Base-by-base conservation (phyloP, 805 yeast genomes). In the Spathaspora gorwiae region DNA sequence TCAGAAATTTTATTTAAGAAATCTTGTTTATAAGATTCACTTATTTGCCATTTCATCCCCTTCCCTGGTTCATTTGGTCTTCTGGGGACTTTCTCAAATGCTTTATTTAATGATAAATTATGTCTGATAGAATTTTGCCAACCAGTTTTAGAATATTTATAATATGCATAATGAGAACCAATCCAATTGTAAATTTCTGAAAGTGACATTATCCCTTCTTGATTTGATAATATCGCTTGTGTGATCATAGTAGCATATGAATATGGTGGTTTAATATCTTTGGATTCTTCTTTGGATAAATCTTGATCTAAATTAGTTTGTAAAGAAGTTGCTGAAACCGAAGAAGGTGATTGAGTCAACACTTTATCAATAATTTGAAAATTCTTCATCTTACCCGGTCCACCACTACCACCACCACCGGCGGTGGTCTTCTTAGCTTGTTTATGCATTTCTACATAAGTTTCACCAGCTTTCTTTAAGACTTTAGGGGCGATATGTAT, bases 101-200 rank as follows among this genome's bases (percentile, higher is more conserved):
- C 98, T 70, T 92, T 94, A 66, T 94, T 94, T 48, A 94, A 73
- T 2, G 97, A 90, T 45, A 94, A 70, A 62, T 94, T 94, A 66
- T 94, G 99, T 55, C 99, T 82, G 54, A 94, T 92, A 6, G 97
- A 90, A 68, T 94, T 94, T 68, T 94, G 99, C 99, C 99, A 94
- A 33, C 99, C 99, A 7, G 96, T 84, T 64, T 87, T 90, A 24
- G 94, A 83, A 65, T 81, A 86, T 57, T 96, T 80, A 64, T 94
- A 94, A 64, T 87, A 94, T 34, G 98, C 90, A 65, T 90, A 94
- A 59, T 85, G 90, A 29, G 80, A 65, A 5, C 94, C 70, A 45
- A 94, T 94, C 89, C 96, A 94, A 53, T 81, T 84, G 65, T 94
- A 94, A 45, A 94, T 94, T 59, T 94, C 97, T 1, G 95, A 80